Conservation (phyloP, 1,284 basidiomycete genomes). For the Ceratobasidium sp. region DNA sequence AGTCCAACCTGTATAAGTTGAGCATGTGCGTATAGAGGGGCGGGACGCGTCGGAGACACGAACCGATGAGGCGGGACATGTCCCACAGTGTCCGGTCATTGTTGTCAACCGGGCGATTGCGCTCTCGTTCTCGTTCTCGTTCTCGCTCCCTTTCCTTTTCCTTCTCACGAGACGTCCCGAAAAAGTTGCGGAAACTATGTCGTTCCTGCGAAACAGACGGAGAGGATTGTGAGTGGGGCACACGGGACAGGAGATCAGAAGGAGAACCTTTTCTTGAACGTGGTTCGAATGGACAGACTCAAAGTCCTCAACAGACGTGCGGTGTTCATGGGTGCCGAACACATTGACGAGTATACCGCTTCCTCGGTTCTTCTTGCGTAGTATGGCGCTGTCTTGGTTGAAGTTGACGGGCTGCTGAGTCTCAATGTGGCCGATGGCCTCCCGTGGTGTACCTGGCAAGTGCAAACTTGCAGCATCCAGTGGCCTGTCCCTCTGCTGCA, state of each 20-base stretch:
- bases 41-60: neutral
- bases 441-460: slow-evolving; percentile 12
- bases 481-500: neutral
- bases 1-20: slow-evolving; percentile 64
- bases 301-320: slow-evolving; percentile 15
- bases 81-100: slow-evolving; percentile 22
- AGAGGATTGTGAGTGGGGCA: too few species aligned
- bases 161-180: slow-evolving; percentile 45
- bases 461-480: neutral
- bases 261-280: slow-evolving; percentile 10
- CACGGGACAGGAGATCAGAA: too few species aligned
- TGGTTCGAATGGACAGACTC: slow-evolving; percentile 21
- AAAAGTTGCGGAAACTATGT: slow-evolving; percentile 6
- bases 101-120: slow-evolving; percentile 44
- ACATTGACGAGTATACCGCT: slow-evolving; percentile 25
- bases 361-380: slow-evolving; percentile 20
- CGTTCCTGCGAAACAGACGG: neutral
- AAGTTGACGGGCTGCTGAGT: neutral
- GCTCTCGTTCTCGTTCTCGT: slow-evolving; percentile 32
- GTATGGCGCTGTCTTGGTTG: neutral
- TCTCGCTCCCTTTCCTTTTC: slow-evolving; percentile 47
- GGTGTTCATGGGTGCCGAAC: slow-evolving; percentile 25
- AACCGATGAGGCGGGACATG: slow-evolving; percentile 20
- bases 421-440: slow-evolving; percentile 32
- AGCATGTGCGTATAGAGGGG: neutral